Evolutionary conservation across 1,284 basidiomycete genomes (phyloP).

Genomic region (Megacollybia platyphylla): DNA sequence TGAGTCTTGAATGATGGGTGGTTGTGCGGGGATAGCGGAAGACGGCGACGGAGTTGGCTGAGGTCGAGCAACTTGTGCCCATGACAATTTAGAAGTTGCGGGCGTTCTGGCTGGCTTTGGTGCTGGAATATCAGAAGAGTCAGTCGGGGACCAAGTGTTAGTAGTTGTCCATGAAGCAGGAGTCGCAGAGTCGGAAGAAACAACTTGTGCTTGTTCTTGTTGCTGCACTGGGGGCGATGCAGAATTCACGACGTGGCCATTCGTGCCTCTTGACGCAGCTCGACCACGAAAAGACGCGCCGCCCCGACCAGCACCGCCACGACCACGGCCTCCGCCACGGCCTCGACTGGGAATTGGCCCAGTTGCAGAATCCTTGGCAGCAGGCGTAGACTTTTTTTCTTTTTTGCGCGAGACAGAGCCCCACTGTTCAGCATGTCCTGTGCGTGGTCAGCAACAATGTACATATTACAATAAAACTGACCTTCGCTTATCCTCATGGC

Average conservation of each 20-base stretch:
- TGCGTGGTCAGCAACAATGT: background rate
- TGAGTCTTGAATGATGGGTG: slow-evolving; percentile 9
- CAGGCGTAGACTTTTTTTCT: slow-evolving; percentile 50
- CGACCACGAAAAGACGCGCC: slow-evolving; percentile 37
- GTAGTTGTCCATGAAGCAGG: slow-evolving; percentile 10
- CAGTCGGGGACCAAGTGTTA: slow-evolving; percentile 16
- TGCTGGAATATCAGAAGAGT: slow-evolving; percentile 7
- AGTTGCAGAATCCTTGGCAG: slow-evolving; percentile 35
- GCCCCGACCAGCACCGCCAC: slow-evolving; percentile 47
- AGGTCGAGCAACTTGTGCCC: slow-evolving; percentile 63
- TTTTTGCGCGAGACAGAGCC: slow-evolving; percentile 81
- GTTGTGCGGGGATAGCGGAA: slow-evolving; percentile 1
- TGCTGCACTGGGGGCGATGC: slow-evolving; percentile 2
- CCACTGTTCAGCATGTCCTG: slow-evolving; percentile 77
- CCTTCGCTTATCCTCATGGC: slow-evolving; percentile 74
- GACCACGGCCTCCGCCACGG: slow-evolving; percentile 48
- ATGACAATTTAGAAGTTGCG: slow-evolving; percentile 61
- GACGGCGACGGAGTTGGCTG: slow-evolving; percentile 27
- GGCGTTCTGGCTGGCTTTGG: slow-evolving; percentile 37
- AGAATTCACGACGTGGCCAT: slow-evolving; percentile 22
- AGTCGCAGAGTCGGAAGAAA: slow-evolving; percentile 11
- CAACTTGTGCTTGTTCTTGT: slow-evolving; percentile 14
- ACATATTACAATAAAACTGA: slow-evolving; percentile 17
- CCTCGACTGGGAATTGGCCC: slow-evolving; percentile 51
- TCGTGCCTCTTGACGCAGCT: slow-evolving; percentile 38